Base-by-base conservation (phyloP, 139 green algal genomes). In the Desmodesmus armatus region DNA sequence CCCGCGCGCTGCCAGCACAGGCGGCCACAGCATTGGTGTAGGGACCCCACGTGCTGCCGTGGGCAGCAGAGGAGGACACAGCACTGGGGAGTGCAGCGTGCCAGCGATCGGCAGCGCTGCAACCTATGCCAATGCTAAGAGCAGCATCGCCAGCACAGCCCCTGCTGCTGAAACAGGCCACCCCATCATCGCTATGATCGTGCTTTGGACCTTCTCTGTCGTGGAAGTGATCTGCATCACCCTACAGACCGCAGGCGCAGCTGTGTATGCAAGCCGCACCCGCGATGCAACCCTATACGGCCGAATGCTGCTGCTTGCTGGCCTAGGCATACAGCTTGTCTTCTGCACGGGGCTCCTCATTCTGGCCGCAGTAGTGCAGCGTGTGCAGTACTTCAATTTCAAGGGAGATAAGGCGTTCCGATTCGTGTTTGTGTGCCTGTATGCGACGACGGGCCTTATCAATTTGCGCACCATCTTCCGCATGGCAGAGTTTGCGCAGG, bases 381-480 rank as follows among this genome's bases (percentile, higher is more conserved):
- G 58, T 27, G 33, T 23, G 9, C 1, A n/a, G 0, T n/a, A 37
- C 25, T 67, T 6, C 33, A 27, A 27, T 27, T 67, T 37, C 58
- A 23, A 27, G 9, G 58, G 58, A 23, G 33, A 67, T 31, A 67
- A 27, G 58, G 25, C 29, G 3, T 67, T 67, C 58, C 29, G 23
- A 67, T 6, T 23, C 23, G 25, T 67, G 19, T 67, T 67, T 31
- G 69, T 78, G 2, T 65, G 27, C 31, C 33, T 91, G 66, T 91
- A 89, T 53, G 43, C 31, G 29, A 89, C 87, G 27, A 88, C 88
- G 6, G 73, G n/a, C n/a, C 44, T 91, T 1, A 72, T 91, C 73
- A 87, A 83, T 51, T 75, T 88, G 17, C 87, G 83, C 2, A 88
- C 86, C 55, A 89, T 88, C 37, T 91, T 89, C n/a, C 73, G 87